These are phyloP conservation scores for Globisporangium nunn DNA, from an alignment of 352 stramenopile genomes.

Conservation along the genomic window DNA sequence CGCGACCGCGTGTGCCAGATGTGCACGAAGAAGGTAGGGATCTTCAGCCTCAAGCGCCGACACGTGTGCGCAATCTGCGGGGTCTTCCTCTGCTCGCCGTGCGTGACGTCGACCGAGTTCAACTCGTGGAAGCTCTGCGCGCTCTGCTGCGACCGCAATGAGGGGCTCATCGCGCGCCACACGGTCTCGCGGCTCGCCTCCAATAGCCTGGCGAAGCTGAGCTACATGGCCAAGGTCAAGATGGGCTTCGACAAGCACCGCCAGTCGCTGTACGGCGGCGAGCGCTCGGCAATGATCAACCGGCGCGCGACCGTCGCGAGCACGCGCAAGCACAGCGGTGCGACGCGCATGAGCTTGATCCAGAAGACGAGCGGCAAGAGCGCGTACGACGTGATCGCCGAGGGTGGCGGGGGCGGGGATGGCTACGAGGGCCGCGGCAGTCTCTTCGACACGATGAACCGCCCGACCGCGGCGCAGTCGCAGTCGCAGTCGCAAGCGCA, in stretches of 20 bases:
- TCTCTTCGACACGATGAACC: constrained; percentile 8
- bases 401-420: constrained; percentile 3
- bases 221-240: constrained; percentile 18
- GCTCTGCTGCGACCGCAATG: constrained; percentile 58
- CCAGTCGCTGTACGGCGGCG: constrained; percentile 14
- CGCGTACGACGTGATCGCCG: constrained; percentile 15
- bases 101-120: constrained; percentile 53
- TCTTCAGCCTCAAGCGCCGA: constrained; percentile 55
- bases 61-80: constrained; percentile 59
- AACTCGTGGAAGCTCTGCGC: constrained; percentile 54
- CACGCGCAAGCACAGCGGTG: constrained; percentile 12
- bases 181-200: constrained; percentile 45
- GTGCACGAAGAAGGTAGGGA: constrained; percentile 47
- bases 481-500: constrained; percentile 1
- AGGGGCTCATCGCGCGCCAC: constrained; percentile 47
- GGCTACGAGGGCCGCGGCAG: constrained; percentile 11
- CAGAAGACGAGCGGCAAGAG: constrained; percentile 15
- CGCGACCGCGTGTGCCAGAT: constrained; percentile 57
- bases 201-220: constrained; percentile 14
- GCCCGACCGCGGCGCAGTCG: constrained; percentile 3
- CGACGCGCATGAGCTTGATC: constrained; percentile 10
- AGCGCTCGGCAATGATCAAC: constrained; percentile 14
- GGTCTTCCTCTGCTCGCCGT: constrained; percentile 53
- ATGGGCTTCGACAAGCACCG: constrained; percentile 14
- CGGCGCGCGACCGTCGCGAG: constrained; percentile 12